Percentiles rank a stretch among this genome's conserved stretches.
Evolutionary conservation across 768 basidiomycete genomes (phyloP).

Genomic region (Phaffia australis): DNA sequence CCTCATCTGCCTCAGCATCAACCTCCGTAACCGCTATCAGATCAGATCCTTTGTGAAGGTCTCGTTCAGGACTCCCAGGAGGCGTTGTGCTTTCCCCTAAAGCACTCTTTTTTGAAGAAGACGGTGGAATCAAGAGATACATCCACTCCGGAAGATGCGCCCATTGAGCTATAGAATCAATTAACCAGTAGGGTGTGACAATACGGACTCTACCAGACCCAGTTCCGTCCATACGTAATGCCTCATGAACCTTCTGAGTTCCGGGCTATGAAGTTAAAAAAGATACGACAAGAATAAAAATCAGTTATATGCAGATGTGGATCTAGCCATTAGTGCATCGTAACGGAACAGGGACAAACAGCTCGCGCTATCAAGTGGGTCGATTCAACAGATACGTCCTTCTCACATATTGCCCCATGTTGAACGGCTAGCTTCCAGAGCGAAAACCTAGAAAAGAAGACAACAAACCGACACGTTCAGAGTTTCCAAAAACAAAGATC

Average conservation of each 20-base stretch:
- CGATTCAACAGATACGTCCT: constrained; percentile 52
- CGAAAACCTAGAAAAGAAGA: constrained; percentile 43
- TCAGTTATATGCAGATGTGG: background rate
- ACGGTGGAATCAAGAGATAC: constrained; percentile 45
- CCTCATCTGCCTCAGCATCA: constrained; percentile 36
- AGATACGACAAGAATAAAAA: background rate
- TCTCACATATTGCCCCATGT: constrained; percentile 76
- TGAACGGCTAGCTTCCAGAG: constrained; percentile 75
- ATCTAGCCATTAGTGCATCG: background rate
- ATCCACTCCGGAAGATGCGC: constrained; percentile 61
- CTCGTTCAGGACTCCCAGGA: background rate
- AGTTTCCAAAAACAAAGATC: background rate
- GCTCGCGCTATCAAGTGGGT: constrained; percentile 86
- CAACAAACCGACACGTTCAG: background rate
- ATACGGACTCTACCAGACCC: constrained; percentile 46
- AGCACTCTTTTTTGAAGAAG: constrained; percentile 8
- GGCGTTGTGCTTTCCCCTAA: background rate
- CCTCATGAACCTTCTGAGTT: constrained; percentile 81
- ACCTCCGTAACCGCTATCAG: constrained; percentile 6
- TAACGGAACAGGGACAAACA: constrained; percentile 26
- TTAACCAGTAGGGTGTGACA: constrained; percentile 83
- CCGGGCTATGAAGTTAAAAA: constrained; percentile 49
- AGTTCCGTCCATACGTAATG: constrained; percentile 46
- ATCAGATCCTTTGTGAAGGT: constrained; percentile 41
- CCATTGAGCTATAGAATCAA: constrained; percentile 83